Evolutionary conservation across 768 basidiomycete genomes (phyloP), one percentile per base, ranked within the genome.

Genomic region (Hirschioporus abietinus): DNA sequence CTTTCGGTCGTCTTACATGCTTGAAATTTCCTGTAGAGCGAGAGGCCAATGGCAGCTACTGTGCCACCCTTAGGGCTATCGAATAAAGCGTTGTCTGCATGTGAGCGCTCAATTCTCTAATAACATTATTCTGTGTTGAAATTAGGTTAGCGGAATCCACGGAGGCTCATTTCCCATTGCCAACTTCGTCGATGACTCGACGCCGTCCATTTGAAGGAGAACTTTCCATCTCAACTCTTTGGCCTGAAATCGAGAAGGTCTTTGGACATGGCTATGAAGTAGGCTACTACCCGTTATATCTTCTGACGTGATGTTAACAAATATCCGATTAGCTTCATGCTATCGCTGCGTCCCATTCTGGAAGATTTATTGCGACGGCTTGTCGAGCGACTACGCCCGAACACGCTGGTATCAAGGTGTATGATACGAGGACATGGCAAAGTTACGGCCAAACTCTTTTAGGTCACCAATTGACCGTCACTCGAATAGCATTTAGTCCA

Each of bases 261-360:
- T 99, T 97, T 75, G 97, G 96, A 5, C 97, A 99, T 76, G 95
- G 96, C 58, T 99, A 98, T 72, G 97, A 99, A 85, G 94, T 91
- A 67, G 64, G 78, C 61, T 58, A 27, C 36, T 1, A n/a, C 24
- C 18, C 35, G 10, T 36, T 60, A 12, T 52, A 34, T 35, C 24
- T 52, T 17, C 20, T 12, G 42, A 35, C 26, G 18, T 63, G 12
- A 34, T 66, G 36, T 52, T 64, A 35, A 30, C 20, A 17, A 27
- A 58, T 15, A 26, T n/a, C 57, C 60, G 58, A 60, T 17, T 67
- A 96, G 93, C 90, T 92, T 8, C 91, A 96, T 61, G 84, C 91
- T 0, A 78, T 98, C 12, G 87, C 89, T 0, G 83, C 89, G 0
- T 97, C 97, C 1, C 85, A 85, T 64, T 83, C 86, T 7, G 85